Evolutionary conservation across 2,329 filamentous ascomycete genomes (phyloP), one percentile per base, ranked within the genome.

Genomic region (Acrocalymma vagum): DNA sequence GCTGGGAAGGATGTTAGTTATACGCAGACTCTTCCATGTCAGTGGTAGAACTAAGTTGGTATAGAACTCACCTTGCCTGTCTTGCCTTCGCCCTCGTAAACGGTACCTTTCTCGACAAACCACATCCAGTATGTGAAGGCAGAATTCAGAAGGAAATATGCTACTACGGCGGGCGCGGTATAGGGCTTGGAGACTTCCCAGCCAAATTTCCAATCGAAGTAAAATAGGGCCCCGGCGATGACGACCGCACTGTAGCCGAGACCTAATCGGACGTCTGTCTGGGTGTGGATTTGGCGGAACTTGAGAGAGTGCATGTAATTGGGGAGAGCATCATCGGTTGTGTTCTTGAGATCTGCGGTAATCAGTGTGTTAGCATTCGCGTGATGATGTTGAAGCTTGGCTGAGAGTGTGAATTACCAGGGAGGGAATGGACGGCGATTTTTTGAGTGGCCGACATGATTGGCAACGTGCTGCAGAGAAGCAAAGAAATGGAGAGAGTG

Each of bases 281-380:
- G 84, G 42, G 73, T 80, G 74, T 97, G 87, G 51, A 88, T 85
- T 72, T 95, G 91, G 50, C 76, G 81, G 78, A 96, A 96, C 55
- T 80, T 85, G 68, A 97, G 84, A 21, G 85, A 88, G 72, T 90
- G 93, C 51, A 99, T 85, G 77, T 97, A 97, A 74, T 94, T 91
- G 44, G 88, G 85, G 45, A 99, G 86, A 42, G 92, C 90, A 74
- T 99, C 94, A 75, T 99, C 94, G 55, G 89, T 90, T 25, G 92
- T 95, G 76, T 94, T 95, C 74, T 97, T 97, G 52, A 99, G 86
- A 69, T 97, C 94, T 95, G 42, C 10, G 23, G 14, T 10, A 41
- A 42, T 62, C 38, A 60, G 48, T 34, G 38, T 42, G 29, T 24
- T 28, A n/a, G n/a, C n/a, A n/a, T n/a, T n/a, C n/a, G n/a, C n/a